Percentiles rank a stretch among this genome's conserved stretches.
Conservation (phyloP, 106 monocot genomes). For the Amphibolis antarctica region DNA sequence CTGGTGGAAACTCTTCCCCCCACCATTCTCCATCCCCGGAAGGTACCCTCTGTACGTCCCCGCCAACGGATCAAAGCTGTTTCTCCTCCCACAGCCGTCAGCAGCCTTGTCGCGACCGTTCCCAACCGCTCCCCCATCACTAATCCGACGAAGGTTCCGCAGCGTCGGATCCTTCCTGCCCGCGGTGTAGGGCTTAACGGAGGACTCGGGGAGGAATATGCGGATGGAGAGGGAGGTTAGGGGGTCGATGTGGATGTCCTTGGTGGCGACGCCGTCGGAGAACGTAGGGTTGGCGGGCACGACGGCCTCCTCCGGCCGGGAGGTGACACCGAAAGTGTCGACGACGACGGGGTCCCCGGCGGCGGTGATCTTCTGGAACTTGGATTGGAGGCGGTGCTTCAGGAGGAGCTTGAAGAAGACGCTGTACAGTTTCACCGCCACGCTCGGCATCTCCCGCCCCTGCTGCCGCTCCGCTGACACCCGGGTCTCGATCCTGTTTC, state of each 20-base stretch:
- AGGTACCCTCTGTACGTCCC: slow-evolving; percentile 52
- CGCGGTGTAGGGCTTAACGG: slow-evolving; percentile 21
- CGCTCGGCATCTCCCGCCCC: slow-evolving; percentile 45
- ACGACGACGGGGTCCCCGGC: background rate
- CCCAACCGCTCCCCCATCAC: slow-evolving; percentile 10
- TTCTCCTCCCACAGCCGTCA: background rate
- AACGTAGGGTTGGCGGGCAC: slow-evolving; percentile 45
- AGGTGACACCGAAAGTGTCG: slow-evolving; percentile 36
- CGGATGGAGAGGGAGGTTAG: slow-evolving; percentile 79
- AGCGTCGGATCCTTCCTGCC: slow-evolving; percentile 6
- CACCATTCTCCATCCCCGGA: slow-evolving; percentile 19
- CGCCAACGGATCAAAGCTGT: slow-evolving; percentile 9
- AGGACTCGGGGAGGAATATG: slow-evolving; percentile 77
- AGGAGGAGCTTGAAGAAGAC: slow-evolving; percentile 65
- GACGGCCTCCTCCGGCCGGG: slow-evolving; percentile 46
- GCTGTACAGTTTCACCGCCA: slow-evolving; percentile 70
- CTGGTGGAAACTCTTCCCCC: background rate
- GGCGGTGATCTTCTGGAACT: slow-evolving; percentile 7
- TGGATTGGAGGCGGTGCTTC: slow-evolving; percentile 47
- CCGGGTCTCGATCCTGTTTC: background rate
- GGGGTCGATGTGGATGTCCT: slow-evolving; percentile 91
- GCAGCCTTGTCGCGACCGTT: background rate
- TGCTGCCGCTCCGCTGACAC: background rate
- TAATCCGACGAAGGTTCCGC: slow-evolving; percentile 20
- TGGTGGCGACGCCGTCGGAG: slow-evolving; percentile 63